Conservation (phyloP, 1,139 yeast species). For the Yamadazyma friedrichii region DNA sequence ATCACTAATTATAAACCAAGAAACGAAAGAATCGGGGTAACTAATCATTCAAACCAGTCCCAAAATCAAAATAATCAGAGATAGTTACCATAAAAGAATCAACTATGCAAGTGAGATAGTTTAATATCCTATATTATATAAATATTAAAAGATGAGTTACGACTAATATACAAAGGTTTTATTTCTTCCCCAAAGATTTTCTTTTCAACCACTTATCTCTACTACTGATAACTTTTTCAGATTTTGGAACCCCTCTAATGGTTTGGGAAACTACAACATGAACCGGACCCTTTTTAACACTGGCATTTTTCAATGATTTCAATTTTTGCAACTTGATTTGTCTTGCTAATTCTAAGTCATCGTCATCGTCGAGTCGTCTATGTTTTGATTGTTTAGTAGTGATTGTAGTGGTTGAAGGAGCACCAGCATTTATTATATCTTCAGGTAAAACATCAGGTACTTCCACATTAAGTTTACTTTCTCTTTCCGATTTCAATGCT, state of each 20-base stretch:
- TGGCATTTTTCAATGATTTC: constrained; percentile 39
- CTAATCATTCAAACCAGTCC: not conserved
- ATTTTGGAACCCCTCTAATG: constrained; percentile 42
- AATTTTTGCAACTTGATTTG: constrained; percentile 41
- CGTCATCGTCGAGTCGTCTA: constrained; percentile 39
- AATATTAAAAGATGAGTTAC: not conserved
- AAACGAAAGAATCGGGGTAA: constrained; percentile 18
- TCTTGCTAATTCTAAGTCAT: constrained; percentile 25
- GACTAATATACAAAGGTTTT: constrained; percentile 5
- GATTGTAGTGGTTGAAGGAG: constrained; percentile 14
- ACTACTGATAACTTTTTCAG: constrained; percentile 41
- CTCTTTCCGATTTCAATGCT: constrained; percentile 22
- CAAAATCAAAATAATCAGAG: too few species aligned
- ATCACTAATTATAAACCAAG: constrained; percentile 14
- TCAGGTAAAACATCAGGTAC: constrained; percentile 54
- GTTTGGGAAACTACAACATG: constrained; percentile 43
- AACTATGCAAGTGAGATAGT: too few species aligned
- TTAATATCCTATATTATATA: too few species aligned
- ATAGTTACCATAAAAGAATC: not conserved
- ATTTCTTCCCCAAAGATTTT: constrained; percentile 45
- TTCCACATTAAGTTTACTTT: constrained; percentile 20
- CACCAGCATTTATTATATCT: constrained; percentile 36
- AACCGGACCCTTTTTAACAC: constrained; percentile 55
- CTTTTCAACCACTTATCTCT: constrained; percentile 63
- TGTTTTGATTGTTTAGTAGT: constrained; percentile 27